phyloP scores from a whole-genome alignment of 345 rosid species.

The Luvunga scandens region DNA sequence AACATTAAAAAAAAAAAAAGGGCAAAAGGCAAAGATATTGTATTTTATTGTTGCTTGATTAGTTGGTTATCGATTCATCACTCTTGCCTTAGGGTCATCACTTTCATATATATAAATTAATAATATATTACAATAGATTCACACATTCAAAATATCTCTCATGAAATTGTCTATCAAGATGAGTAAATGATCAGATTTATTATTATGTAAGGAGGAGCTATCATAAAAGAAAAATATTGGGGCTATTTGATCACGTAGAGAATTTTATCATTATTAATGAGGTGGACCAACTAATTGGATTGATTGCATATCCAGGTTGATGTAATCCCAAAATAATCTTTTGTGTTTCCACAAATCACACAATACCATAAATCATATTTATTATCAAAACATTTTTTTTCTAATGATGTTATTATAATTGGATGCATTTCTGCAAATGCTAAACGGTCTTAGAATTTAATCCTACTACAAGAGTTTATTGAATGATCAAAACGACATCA shows the following conservation, averaged over 20 bases:
- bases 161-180: too few relatives aligned
- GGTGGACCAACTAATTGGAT: background rate
- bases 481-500: background rate
- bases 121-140: too few relatives aligned
- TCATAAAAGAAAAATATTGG: background rate
- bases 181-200: too few relatives aligned
- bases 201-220: background rate
- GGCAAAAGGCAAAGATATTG: background rate
- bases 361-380: too few relatives aligned
- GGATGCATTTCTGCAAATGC: too few relatives aligned
- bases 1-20: background rate
- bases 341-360: background rate
- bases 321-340: background rate
- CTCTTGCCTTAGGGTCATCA: background rate
- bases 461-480: background rate
- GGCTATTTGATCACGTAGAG: background rate
- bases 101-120: too few relatives aligned
- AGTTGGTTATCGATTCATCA: background rate
- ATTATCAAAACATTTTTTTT: background rate
- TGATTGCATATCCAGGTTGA: background rate
- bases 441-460: too few relatives aligned
- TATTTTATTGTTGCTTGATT: background rate
- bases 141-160: too few relatives aligned
- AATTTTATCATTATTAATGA: background rate
- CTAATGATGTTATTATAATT: background rate